Evolutionary conservation across 768 basidiomycete genomes (phyloP).

Genomic region (Kwoniella europaea): DNA sequence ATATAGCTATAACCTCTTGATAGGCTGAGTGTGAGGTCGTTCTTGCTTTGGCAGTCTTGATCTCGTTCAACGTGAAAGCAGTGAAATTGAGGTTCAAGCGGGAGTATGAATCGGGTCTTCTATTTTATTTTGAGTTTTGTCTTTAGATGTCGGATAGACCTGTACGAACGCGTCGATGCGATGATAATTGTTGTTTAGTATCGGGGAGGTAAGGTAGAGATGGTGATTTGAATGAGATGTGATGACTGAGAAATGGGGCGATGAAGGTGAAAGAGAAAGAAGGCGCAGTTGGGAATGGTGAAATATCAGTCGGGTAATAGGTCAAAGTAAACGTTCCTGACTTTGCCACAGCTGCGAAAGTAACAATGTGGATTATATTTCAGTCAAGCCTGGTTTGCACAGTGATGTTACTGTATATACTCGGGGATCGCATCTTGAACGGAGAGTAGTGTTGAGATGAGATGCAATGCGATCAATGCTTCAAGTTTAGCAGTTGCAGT

Average conservation of each 20-base stretch:
- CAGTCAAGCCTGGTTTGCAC: neutral
- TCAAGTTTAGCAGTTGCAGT: neutral
- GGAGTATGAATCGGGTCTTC: neutral
- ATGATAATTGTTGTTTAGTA: neutral
- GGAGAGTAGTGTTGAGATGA: neutral
- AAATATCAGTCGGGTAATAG: constrained; percentile 12
- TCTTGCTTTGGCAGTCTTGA: too few relatives aligned
- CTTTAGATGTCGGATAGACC: constrained; percentile 15
- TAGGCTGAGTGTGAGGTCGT: too few relatives aligned
- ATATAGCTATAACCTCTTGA: neutral
- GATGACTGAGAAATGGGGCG: neutral
- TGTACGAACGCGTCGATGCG: constrained; percentile 17
- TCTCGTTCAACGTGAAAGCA: neutral
- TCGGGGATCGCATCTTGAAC: neutral
- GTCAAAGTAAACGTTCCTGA: constrained; percentile 13
- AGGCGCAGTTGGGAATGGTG: neutral
- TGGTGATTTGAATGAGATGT: neutral
- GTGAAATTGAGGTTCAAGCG: neutral
- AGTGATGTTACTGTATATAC: neutral
- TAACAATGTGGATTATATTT: neutral
- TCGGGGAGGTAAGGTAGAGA: too few relatives aligned
- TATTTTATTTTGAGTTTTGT: constrained; percentile 1
- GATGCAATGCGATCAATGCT: neutral
- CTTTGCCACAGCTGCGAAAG: neutral
- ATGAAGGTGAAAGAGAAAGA: constrained; percentile 3